Base-by-base conservation (phyloP, 306 rosid genomes). In the Vigna angularis region DNA sequence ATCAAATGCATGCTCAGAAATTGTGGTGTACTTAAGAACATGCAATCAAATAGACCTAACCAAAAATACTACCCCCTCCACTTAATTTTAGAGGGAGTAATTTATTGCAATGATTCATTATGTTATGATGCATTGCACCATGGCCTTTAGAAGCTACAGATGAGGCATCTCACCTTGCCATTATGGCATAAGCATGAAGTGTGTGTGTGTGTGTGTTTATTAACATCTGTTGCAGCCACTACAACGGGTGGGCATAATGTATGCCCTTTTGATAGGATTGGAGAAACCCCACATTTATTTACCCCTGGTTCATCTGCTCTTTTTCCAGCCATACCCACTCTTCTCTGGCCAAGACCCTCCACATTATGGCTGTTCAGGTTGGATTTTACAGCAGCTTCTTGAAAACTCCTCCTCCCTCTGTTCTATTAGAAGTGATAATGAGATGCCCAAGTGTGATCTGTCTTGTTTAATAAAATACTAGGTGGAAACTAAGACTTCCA, bases 401-500 rank as follows among this genome's bases (percentile, higher is more conserved):
- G 47, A 62, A 62, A 34, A 62, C 2, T 5, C 68, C 13, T 15
- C 32, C 42, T 28, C 13, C 22, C 22, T 3, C 47, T 16, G 17
- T 58, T 11, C 42, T 6, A 32, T 64, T 38, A n/a, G 4, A 17
- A 36, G 15, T 34, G 70, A 24, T 26, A 6, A 65, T n/a, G 16
- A 16, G 16, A 47, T 7, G 3, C 49, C 26, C 49, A 7, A 64
- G 38, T 16, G 28, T 34, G 49, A 14, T 3, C 49, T 8, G 38
- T 64, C 48, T 63, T 63, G 22, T 32, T 63, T 7, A 28, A 30
- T 57, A 11, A 58, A 57, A 22, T 58, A 56, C 28, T 26, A 2
- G 42, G 20, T 28, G 42, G 68, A 42, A 40, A 66, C 32, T 38
- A 65, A 50, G 72, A 15, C 56, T 24, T 50, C 42, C 32, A 66